phyloP scores from a whole-genome alignment of 768 basidiomycete species.

The Russula lepida region DNA sequence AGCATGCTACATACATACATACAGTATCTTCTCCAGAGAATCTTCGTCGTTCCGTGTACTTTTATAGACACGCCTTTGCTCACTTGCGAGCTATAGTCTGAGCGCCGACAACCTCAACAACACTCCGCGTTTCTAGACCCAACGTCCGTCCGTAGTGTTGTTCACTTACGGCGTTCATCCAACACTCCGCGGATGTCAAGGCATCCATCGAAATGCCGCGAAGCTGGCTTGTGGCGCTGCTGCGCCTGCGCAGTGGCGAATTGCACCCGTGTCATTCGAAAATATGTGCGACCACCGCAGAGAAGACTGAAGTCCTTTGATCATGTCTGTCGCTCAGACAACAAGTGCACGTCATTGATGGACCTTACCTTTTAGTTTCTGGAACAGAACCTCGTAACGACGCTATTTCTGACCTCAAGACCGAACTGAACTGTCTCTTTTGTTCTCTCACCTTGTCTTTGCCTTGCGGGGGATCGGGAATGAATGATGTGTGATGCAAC shows the following conservation, averaged over 20 bases:
- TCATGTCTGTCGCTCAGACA: background rate
- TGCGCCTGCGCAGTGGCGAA: background rate
- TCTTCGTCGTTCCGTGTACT: background rate
- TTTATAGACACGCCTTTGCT: conserved; percentile 1
- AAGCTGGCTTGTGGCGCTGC: background rate
- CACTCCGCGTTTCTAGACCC: background rate
- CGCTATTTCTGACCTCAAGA: background rate
- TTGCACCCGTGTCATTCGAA: background rate
- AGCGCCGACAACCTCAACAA: background rate
- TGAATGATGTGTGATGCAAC: background rate
- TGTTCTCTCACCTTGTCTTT: too few relatives aligned
- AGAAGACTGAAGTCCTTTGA: background rate
- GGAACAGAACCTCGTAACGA: too few relatives aligned
- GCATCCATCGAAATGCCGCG: background rate
- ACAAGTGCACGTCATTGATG: background rate
- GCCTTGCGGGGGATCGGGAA: background rate
- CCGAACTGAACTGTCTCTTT: background rate
- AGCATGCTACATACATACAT: background rate
- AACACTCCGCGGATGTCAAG: background rate
- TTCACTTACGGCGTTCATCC: background rate
- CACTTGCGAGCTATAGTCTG: background rate
- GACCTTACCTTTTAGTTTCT: too few relatives aligned
- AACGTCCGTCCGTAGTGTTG: background rate
- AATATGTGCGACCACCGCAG: background rate
- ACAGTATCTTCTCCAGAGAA: background rate